Base-by-base conservation (phyloP, 2,329 filamentous ascomycete genomes). In the Pestalotiopsis sp. region DNA sequence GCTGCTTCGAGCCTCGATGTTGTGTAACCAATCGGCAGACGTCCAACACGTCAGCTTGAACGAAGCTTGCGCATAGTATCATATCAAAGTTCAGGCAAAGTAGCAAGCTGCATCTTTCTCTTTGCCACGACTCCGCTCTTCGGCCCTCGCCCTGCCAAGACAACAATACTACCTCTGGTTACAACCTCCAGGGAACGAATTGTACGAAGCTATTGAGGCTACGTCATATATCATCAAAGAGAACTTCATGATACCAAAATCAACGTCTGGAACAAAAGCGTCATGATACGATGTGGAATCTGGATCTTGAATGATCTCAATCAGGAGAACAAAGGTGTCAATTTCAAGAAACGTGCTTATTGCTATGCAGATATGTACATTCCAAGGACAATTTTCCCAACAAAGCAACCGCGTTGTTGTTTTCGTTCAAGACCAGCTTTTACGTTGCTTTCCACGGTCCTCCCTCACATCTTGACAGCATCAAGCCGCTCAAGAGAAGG, bases 401-500 rank as follows among this genome's bases (percentile, higher is more conserved):
- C 9, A 6, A 52, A 52, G 45, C 45, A 52, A 52, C 3, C 45
- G 45, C 45, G 23, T 52, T 12, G 45, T 20, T 7, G 3, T 52
- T 52, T 11, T n/a, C 20, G 6, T 52, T n/a, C 17, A 9, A n/a
- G 45, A 23, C 17, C 45, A 52, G 17, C 45, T 23, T 52, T 52
- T 7, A 36, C 31, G 6, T 52, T 52, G 45, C 45, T 52, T n/a
- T 52, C 12, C 45, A 9, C n/a, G 20, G 4, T 52, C 7, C 45
- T n/a, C 45, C 13, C 13, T 14, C 41, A n/a, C 7, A n/a, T 20
- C 17, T 20, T 9, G 9, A n/a, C 17, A 1, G 41, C 20, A 9
- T 13, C 59, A 36, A 64, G n/a, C 9, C n/a, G 20, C 60, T 45
- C 27, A 66, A 49, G 64, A 66, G 55, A 66, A 66, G n/a, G 64